These are phyloP conservation scores for Mycena galopus DNA, from an alignment of 768 basidiomycete species.

Conservation along the genomic window DNA sequence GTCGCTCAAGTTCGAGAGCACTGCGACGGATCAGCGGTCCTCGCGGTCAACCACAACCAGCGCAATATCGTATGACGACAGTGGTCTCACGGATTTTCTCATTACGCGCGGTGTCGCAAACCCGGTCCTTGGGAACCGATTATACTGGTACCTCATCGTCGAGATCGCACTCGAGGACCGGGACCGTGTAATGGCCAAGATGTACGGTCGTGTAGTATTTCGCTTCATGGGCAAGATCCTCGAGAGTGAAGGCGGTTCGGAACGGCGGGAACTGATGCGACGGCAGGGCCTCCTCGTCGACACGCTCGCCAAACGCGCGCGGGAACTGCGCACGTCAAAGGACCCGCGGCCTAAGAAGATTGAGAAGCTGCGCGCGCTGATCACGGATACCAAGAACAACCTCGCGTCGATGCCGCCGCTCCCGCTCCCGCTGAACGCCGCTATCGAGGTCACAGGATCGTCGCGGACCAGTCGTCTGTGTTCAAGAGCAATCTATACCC, in stretches of 20 bases:
- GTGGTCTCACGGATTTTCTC: conserved; percentile 93
- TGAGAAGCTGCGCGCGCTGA: conserved; percentile 88
- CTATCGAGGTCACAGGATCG: conserved; percentile 88
- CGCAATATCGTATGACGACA: conserved; percentile 90
- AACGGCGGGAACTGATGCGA: conserved; percentile 89
- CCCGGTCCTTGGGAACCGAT: conserved; percentile 86
- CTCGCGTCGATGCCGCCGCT: conserved; percentile 85
- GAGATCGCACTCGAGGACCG: conserved; percentile 92
- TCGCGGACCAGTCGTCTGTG: conserved; percentile 91
- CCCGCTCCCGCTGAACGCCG: conserved; percentile 93
- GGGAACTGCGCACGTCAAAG: conserved; percentile 89
- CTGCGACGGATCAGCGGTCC: conserved; percentile 80
- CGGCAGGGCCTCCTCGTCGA: conserved; percentile 93
- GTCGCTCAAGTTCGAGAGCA: conserved; percentile 95
- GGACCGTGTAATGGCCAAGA: conserved; percentile 88
- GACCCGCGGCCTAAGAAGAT: conserved; percentile 98
- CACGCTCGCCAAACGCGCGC: conserved; percentile 86
- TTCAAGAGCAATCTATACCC: conserved; percentile 99
- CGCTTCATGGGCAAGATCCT: conserved; percentile 91
- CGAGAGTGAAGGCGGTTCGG: conserved; percentile 84
- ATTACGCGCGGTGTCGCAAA: conserved; percentile 89
- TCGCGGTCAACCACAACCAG: conserved; percentile 74
- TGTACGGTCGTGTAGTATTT: conserved; percentile 93
- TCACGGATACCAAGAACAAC: conserved; percentile 88
- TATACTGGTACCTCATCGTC: conserved; percentile 99